Evolutionary conservation across 176 grass and related monocot species (phyloP).

Genomic region (Rhynchospora pubera): DNA sequence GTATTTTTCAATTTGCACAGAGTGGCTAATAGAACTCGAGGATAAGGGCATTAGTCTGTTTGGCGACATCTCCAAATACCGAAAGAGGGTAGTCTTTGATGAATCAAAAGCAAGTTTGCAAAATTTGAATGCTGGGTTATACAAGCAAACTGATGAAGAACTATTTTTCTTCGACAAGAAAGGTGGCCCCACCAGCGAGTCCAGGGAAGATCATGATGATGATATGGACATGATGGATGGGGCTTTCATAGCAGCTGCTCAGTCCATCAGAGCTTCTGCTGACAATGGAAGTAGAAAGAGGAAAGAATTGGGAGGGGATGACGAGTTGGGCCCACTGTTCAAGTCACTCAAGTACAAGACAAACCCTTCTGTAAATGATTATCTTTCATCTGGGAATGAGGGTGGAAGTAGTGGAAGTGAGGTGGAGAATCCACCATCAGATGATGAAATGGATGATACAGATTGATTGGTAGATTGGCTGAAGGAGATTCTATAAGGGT

Average conservation of each 20-base stretch:
- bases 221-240: slow-evolving; percentile 51
- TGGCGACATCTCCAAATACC: slow-evolving; percentile 50
- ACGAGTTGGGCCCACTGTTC: slow-evolving; percentile 6
- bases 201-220: slow-evolving; percentile 15
- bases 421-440: slow-evolving; percentile 70
- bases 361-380: slow-evolving; percentile 40
- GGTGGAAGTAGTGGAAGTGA: slow-evolving; percentile 70
- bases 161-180: slow-evolving; percentile 84
- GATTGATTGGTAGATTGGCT: slow-evolving; percentile 26
- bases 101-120: slow-evolving; percentile 37
- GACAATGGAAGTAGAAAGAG: slow-evolving; percentile 60
- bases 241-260: slow-evolving; percentile 77
- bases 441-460: slow-evolving; percentile 82
- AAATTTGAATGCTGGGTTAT: slow-evolving; percentile 27
- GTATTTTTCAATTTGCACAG: slow-evolving; percentile 36
- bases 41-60: slow-evolving; percentile 70
- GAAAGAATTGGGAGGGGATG: slow-evolving; percentile 53
- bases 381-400: slow-evolving; percentile 27
- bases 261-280: slow-evolving; percentile 49
- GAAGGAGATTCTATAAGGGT: not conserved
- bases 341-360: slow-evolving; percentile 70
- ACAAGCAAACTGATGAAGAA: slow-evolving; percentile 31
- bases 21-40: slow-evolving; percentile 72
- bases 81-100: slow-evolving; percentile 42
- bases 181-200: slow-evolving; percentile 19